A percentile compares a stretch with the other conserved stretches of the same genome.
phyloP scores from a whole-genome alignment of 306 rosid species.

The Carpinus fangiana region DNA sequence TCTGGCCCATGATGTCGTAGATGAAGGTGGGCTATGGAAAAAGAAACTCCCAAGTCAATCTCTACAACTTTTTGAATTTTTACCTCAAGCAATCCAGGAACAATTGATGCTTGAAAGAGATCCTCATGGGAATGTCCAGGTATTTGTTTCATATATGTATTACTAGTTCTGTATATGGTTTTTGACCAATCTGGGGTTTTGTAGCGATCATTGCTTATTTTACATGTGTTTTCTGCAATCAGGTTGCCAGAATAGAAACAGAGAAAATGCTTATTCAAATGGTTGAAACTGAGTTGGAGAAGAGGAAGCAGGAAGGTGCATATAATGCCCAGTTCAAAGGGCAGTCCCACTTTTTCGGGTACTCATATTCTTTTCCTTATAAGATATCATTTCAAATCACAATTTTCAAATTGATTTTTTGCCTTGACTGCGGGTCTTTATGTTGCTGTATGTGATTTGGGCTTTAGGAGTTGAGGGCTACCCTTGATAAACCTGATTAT shows the following conservation, averaged over 20 bases:
- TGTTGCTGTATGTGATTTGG: not conserved
- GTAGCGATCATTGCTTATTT: slow-evolving; percentile 7
- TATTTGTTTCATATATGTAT: slow-evolving; percentile 26
- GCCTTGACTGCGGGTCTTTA: not conserved
- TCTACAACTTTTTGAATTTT: slow-evolving; percentile 76
- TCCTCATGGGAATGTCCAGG: slow-evolving; percentile 99
- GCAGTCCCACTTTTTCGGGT: slow-evolving; percentile 99
- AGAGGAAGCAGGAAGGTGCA: slow-evolving; percentile 75
- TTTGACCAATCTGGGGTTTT: slow-evolving; percentile 4
- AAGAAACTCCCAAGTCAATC: slow-evolving; percentile 84
- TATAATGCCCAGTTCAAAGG: slow-evolving; percentile 70
- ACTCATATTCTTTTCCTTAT: slow-evolving; percentile 26
- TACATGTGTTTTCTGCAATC: slow-evolving; percentile 17
- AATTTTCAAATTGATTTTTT: slow-evolving; percentile 11
- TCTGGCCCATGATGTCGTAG: slow-evolving; percentile 76
- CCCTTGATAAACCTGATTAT: not conserved
- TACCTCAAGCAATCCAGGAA: slow-evolving; percentile 97
- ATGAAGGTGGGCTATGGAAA: slow-evolving; percentile 89
- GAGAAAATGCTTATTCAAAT: slow-evolving; percentile 99
- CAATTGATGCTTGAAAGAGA: slow-evolving; percentile 99
- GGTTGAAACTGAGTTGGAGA: slow-evolving; percentile 92
- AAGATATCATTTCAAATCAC: not conserved
- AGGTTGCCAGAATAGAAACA: slow-evolving; percentile 99
- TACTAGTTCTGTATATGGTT: slow-evolving; percentile 22
- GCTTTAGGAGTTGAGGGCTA: not conserved